phyloP scores from a whole-genome alignment of 2,329 filamentous ascomycete species.

The Fusarium pseudograminearum region DNA sequence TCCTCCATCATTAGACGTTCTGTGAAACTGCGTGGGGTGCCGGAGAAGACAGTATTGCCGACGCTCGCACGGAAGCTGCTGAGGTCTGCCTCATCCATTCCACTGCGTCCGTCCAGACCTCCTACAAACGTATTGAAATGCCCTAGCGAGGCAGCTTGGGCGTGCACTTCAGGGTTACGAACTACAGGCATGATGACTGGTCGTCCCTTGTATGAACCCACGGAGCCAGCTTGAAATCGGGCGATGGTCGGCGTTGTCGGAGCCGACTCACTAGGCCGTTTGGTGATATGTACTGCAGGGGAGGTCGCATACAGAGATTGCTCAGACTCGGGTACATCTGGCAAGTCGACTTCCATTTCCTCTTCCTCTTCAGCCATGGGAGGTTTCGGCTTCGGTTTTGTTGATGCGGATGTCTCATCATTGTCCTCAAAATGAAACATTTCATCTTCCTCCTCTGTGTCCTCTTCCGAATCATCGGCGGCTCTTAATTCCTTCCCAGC shows the following conservation, averaged over 20 bases:
- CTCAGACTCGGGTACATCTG: slow-evolving; percentile 41
- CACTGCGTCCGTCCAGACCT: slow-evolving; percentile 64
- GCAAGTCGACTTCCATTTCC: slow-evolving; percentile 50
- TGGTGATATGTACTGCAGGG: slow-evolving; percentile 57
- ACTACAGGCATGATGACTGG: slow-evolving; percentile 66
- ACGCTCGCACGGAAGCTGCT: slow-evolving; percentile 59
- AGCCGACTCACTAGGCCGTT: slow-evolving; percentile 44
- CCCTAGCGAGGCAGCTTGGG: slow-evolving; percentile 61
- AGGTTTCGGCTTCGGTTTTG: slow-evolving; percentile 44
- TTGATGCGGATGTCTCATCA: slow-evolving; percentile 50
- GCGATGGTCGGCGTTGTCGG: slow-evolving; percentile 51
- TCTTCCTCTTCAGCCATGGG: slow-evolving; percentile 53
- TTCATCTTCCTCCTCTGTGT: slow-evolving; percentile 51
- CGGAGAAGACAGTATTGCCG: slow-evolving; percentile 55
- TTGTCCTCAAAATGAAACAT: slow-evolving; percentile 63
- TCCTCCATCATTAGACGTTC: slow-evolving; percentile 64
- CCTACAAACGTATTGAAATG: slow-evolving; percentile 65
- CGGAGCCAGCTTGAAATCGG: slow-evolving; percentile 56
- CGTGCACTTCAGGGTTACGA: slow-evolving; percentile 61
- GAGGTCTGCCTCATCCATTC: slow-evolving; percentile 60
- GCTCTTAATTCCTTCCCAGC: slow-evolving; percentile 1
- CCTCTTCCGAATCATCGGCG: slow-evolving; percentile 27
- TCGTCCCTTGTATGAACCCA: slow-evolving; percentile 67
- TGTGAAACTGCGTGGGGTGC: slow-evolving; percentile 61
- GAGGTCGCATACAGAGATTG: slow-evolving; percentile 57